These are phyloP conservation scores for Globisporangium nagaii DNA, from an alignment of 352 stramenopile genomes.

Conservation along the genomic window DNA sequence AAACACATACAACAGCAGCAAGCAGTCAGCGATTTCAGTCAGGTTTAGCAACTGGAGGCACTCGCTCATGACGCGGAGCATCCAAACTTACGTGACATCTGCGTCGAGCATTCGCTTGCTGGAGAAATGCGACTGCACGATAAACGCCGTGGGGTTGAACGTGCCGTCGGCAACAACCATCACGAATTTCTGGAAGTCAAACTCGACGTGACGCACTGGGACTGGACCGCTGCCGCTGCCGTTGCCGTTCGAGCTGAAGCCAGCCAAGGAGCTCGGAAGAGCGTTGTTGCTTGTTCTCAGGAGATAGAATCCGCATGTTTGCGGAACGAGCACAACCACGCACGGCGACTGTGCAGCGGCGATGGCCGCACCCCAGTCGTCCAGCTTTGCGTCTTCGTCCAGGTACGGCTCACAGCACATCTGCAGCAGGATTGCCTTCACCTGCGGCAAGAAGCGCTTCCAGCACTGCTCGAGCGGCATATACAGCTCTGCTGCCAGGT, in stretches of 20 bases:
- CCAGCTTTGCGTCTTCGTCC: constrained; percentile 36
- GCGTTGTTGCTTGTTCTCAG: constrained; percentile 17
- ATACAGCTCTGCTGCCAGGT: constrained; percentile 24
- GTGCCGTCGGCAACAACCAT: constrained; percentile 46
- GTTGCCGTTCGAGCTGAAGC: neutral
- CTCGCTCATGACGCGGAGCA: neutral
- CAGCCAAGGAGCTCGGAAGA: neutral
- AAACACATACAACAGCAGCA: neutral
- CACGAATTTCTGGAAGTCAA: constrained; percentile 43
- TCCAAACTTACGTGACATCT: constrained; percentile 25
- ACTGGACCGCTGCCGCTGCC: constrained; percentile 4
- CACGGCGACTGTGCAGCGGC: constrained; percentile 16
- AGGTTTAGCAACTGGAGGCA: neutral
- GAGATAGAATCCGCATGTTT: constrained; percentile 50
- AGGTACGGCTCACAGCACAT: constrained; percentile 44
- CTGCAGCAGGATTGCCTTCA: constrained; percentile 55
- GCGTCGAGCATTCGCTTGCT: no score
- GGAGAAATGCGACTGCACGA: no score
- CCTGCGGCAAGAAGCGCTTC: constrained; percentile 46
- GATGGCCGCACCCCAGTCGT: constrained; percentile 31
- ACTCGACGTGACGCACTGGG: constrained; percentile 52
- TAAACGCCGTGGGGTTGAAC: constrained; percentile 37
- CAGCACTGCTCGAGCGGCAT: constrained; percentile 44
- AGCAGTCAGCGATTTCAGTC: neutral
- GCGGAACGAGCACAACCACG: constrained; percentile 28